phyloP scores from a whole-genome alignment of 768 basidiomycete species.

The Rhizopogon sp. region DNA sequence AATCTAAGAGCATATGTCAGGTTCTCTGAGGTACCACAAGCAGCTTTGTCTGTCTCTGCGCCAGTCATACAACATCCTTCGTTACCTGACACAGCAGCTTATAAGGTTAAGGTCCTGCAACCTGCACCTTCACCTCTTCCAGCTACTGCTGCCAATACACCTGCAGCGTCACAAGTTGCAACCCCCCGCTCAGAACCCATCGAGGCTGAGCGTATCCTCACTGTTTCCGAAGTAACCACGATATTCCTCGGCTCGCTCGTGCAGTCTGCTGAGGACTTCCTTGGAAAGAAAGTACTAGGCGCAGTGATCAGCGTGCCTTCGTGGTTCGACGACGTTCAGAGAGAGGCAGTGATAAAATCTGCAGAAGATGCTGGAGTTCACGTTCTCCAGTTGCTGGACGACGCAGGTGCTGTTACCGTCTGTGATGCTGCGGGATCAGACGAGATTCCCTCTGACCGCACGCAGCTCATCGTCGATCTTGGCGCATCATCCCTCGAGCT shows the following conservation, averaged over 20 bases:
- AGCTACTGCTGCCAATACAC: conserved; percentile 51
- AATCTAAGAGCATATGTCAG: conserved; percentile 29
- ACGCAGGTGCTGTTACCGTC: conserved; percentile 68
- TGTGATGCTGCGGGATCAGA: conserved; percentile 44
- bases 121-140: conserved; percentile 70
- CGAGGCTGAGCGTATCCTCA: conserved; percentile 63
- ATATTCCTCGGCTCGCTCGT: conserved; percentile 84
- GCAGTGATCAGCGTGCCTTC: conserved; percentile 83
- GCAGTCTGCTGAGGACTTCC: conserved; percentile 85
- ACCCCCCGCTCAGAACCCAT: conserved; percentile 74
- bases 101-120: conserved; percentile 77
- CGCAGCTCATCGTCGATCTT: conserved; percentile 76
- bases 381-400: conserved; percentile 84
- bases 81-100: conserved; percentile 67
- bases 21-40: conserved; percentile 69
- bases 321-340: conserved; percentile 67
- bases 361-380: conserved; percentile 77
- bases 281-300: conserved; percentile 72
- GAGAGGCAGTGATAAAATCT: conserved; percentile 65
- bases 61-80: conserved; percentile 76
- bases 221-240: conserved; percentile 76
- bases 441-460: conserved; percentile 54
- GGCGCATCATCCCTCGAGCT: conserved; percentile 71
- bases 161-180: conserved; percentile 59
- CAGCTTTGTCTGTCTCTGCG: conserved; percentile 49